phyloP scores from a whole-genome alignment of 164 flowering plant species.

The Piper betle region DNA sequence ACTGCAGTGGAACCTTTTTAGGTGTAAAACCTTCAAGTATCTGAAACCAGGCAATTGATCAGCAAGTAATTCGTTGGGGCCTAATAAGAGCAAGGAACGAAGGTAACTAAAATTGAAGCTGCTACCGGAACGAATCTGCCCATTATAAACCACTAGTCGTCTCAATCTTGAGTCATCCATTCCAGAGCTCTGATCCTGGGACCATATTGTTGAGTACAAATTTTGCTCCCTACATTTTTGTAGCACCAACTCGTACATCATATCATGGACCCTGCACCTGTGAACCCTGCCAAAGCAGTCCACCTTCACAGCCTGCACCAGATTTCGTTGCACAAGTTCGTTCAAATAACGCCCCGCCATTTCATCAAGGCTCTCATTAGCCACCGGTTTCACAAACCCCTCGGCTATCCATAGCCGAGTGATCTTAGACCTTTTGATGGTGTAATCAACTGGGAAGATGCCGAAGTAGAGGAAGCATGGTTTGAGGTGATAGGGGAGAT shows the following conservation, averaged over 20 bases:
- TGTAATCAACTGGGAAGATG: constrained; percentile 1
- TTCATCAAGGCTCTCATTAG: constrained; percentile 3
- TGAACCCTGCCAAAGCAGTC: constrained; percentile 21
- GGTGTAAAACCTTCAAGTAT: constrained; percentile 26
- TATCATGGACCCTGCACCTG: constrained; percentile 32
- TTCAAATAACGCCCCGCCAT: constrained; percentile 4
- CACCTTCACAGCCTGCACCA: constrained; percentile 10
- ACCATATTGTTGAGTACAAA: constrained; percentile 7
- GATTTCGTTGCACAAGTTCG: constrained; percentile 1
- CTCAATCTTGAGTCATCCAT: too few relatives aligned
- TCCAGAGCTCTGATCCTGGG: too few relatives aligned
- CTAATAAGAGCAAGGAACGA: constrained; percentile 23
- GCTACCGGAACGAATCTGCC: constrained; percentile 4
- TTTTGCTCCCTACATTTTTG: constrained; percentile 15
- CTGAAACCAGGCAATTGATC: constrained; percentile 15
- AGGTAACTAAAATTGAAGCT: constrained; percentile 9
- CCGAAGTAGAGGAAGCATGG: constrained; percentile 3
- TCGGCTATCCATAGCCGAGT: constrained; percentile 6
- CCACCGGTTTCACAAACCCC: neutral
- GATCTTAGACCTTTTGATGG: neutral
- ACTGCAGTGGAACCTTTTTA: constrained; percentile 17
- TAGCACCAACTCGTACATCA: constrained; percentile 31
- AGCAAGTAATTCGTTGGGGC: constrained; percentile 6
- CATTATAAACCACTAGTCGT: constrained; percentile 20
- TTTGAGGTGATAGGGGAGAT: constrained; percentile 3